Conservation (phyloP, 495 filamentous ascomycete genomes). For the Bryoglossum gracile region DNA sequence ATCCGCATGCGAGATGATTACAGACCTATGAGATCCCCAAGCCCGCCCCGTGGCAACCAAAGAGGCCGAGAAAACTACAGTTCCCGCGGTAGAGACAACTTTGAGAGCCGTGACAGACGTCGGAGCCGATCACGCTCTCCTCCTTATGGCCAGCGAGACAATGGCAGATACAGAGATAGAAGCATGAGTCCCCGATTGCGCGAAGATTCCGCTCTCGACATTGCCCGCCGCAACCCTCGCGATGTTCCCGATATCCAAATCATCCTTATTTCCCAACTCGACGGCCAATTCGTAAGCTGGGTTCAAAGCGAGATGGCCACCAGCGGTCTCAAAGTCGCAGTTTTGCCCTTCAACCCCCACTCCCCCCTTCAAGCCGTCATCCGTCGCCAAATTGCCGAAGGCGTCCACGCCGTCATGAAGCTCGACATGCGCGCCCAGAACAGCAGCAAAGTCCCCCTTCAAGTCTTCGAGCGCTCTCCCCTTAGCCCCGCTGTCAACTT, state of each 20-base stretch:
- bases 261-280: conserved; percentile 71
- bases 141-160: conserved; percentile 41
- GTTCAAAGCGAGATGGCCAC: conserved; percentile 68
- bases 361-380: conserved; percentile 70
- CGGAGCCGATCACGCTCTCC: conserved; percentile 53
- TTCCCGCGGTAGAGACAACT: conserved; percentile 33
- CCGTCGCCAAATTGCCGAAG: conserved; percentile 78
- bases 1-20: conserved; percentile 63
- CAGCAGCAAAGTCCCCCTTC: conserved; percentile 64
- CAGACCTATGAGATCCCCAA: conserved; percentile 46
- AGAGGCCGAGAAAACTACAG: conserved; percentile 36
- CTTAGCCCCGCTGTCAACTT: conserved; percentile 66
- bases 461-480: conserved; percentile 74
- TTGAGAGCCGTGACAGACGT: conserved; percentile 33
- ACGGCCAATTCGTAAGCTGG: conserved; percentile 73
- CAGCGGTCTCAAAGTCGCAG: conserved; percentile 63
- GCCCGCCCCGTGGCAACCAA: conserved; percentile 39
- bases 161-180: conserved; percentile 52
- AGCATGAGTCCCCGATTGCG: conserved; percentile 58
- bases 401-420: conserved; percentile 76
- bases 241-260: conserved; percentile 91
- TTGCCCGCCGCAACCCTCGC: conserved; percentile 64
- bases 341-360: conserved; percentile 70
- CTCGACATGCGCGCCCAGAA: conserved; percentile 61
- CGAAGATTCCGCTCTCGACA: conserved; percentile 54